phyloP scores from a whole-genome alignment of 108 stramenopile species.

The Bacterosira constricta region DNA sequence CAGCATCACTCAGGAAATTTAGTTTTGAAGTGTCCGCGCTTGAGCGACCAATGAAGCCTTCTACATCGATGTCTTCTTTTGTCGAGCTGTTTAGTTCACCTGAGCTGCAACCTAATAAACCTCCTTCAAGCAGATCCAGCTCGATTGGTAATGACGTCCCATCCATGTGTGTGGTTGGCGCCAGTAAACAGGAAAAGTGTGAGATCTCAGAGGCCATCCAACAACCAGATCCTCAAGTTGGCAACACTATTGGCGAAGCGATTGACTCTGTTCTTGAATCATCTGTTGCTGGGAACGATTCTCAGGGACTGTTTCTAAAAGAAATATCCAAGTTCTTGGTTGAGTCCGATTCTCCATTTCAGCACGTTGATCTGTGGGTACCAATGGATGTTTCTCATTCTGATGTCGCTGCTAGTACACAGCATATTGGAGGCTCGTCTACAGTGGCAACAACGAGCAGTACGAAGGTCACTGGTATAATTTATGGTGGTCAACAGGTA shows the following conservation, averaged over 20 bases:
- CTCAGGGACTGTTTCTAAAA: conserved; percentile 58
- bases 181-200: too few relatives aligned
- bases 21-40: conserved; percentile 8
- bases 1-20: conserved; percentile 3
- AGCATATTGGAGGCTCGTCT: conserved; percentile 4
- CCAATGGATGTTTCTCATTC: conserved; percentile 32
- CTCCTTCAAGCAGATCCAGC: too few relatives aligned
- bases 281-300: neutral
- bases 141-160: too few relatives aligned
- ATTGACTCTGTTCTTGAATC: conserved; percentile 33
- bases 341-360: conserved; percentile 56
- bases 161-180: too few relatives aligned
- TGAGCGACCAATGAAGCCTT: neutral
- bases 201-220: too few relatives aligned
- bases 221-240: neutral
- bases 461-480: conserved; percentile 3
- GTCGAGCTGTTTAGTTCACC: too few relatives aligned
- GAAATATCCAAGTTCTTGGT: conserved; percentile 55
- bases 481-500: conserved; percentile 9
- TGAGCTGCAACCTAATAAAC: too few relatives aligned
- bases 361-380: conserved; percentile 79
- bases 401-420: neutral
- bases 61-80: too few relatives aligned
- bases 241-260: conserved; percentile 17
- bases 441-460: conserved; percentile 11